phyloP scores from a whole-genome alignment of 2,329 filamentous ascomycete species.

The Fusarium sambucinum region DNA sequence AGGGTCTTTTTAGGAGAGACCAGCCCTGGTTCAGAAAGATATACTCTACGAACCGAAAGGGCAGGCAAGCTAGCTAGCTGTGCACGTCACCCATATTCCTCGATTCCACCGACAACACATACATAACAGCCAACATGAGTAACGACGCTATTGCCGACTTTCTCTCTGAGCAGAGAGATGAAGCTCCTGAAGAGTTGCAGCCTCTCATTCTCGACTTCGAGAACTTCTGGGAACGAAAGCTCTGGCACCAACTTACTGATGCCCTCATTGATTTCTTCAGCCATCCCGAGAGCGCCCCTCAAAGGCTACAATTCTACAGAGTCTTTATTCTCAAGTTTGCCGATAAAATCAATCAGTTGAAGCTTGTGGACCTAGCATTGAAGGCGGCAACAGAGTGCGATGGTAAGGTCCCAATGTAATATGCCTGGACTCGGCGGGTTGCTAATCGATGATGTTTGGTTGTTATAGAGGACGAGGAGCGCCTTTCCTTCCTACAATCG shows the following conservation, averaged over 20 bases:
- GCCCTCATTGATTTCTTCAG: constrained; percentile 89
- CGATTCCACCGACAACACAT: constrained; percentile 18
- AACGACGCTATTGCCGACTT: constrained; percentile 91
- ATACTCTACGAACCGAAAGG: constrained; percentile 24
- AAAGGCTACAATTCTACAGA: constrained; percentile 92
- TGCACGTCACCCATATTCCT: constrained; percentile 37
- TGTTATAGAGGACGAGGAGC: constrained; percentile 81
- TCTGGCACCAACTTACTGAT: constrained; percentile 99
- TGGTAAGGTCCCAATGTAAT: constrained; percentile 63
- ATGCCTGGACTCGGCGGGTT: constrained; percentile 21
- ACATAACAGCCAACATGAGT: constrained; percentile 70
- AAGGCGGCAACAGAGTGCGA: constrained; percentile 87
- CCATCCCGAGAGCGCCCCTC: constrained; percentile 80
- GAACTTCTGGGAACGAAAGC: constrained; percentile 96
- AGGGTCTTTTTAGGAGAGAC: not conserved
- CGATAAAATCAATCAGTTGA: constrained; percentile 98
- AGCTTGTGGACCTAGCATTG: constrained; percentile 91
- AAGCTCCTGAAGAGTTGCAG: constrained; percentile 88
- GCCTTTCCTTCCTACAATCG: constrained; percentile 84
- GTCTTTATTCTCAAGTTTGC: constrained; percentile 96
- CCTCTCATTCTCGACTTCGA: constrained; percentile 91
- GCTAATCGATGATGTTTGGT: constrained; percentile 24
- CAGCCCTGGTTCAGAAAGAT: constrained; percentile 6
- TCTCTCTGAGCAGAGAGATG: constrained; percentile 88
- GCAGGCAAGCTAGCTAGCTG: constrained; percentile 43